Evolutionary conservation across 257 asterid species (phyloP).

Genomic region (Pogostemon cablin): DNA sequence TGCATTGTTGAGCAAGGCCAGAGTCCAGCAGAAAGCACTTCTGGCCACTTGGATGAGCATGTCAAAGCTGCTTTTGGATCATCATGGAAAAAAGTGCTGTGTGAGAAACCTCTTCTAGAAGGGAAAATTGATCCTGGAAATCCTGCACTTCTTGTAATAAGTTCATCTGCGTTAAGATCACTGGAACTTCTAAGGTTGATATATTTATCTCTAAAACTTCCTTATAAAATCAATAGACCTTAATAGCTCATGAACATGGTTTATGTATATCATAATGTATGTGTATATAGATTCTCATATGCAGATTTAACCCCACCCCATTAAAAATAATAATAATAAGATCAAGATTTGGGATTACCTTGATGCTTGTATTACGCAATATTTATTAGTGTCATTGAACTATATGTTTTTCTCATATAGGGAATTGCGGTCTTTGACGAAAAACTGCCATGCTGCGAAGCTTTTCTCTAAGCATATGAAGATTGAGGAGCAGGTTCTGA

Average conservation of each 20-base stretch:
- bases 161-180: constrained; percentile 80
- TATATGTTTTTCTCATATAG: constrained; percentile 45
- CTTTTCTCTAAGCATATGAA: constrained; percentile 97
- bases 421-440: constrained; percentile 78
- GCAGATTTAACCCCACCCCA: constrained; percentile 13
- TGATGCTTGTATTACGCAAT: neutral
- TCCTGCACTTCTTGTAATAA: constrained; percentile 85
- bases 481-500: constrained; percentile 90
- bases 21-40: constrained; percentile 35
- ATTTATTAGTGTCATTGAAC: constrained; percentile 21
- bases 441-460: constrained; percentile 91
- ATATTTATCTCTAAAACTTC: constrained; percentile 24
- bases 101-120: constrained; percentile 54
- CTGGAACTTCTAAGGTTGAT: constrained; percentile 79
- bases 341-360: neutral
- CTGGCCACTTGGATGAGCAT: constrained; percentile 56
- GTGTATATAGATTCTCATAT: constrained; percentile 6
- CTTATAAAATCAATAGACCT: constrained; percentile 3
- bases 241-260: constrained; percentile 10
- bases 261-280: neutral
- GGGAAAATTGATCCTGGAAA: constrained; percentile 76
- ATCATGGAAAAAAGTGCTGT: constrained; percentile 71
- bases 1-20: constrained; percentile 61
- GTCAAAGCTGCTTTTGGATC: constrained; percentile 76
- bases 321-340: neutral